Evolutionary conservation across 148 eudicot species (phyloP).

Genomic region (Silene conica): DNA sequence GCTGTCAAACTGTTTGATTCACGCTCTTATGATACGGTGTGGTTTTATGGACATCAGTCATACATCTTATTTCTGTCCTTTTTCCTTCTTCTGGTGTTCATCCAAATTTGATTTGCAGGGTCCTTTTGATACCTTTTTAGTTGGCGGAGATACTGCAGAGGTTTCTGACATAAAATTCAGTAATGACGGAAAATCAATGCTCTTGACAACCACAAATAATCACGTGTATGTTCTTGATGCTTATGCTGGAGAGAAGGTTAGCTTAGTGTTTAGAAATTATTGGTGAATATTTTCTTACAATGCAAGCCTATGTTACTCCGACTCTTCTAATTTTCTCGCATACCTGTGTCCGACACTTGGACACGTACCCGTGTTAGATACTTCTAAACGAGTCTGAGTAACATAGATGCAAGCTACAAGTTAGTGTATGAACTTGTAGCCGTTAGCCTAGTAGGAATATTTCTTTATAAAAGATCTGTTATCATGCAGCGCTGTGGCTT

Average conservation of each 20-base stretch:
- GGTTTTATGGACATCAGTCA: not conserved
- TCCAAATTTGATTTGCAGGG: conserved; percentile 47
- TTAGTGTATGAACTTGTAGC: not conserved
- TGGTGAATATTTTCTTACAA: not conserved
- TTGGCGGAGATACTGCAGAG: conserved; percentile 97
- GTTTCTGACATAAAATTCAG: conserved; percentile 97
- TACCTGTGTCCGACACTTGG: no score
- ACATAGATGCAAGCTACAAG: not conserved
- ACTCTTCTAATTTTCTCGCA: no score
- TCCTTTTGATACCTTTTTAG: conserved; percentile 95
- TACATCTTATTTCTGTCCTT: not conserved
- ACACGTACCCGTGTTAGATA: no score
- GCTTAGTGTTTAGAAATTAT: conserved; percentile 6
- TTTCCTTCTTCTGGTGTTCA: conserved; percentile 9
- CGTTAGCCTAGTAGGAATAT: not conserved
- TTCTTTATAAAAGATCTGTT: not conserved
- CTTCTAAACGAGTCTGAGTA: no score
- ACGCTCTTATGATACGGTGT: conserved; percentile 89
- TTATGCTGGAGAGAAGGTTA: conserved; percentile 92
- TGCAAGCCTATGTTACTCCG: no score
- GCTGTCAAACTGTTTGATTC: conserved; percentile 95
- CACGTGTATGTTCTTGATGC: conserved; percentile 88
- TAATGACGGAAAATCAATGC: conserved; percentile 97
- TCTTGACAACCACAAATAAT: conserved; percentile 83
- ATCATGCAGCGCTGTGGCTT: conserved; percentile 82